These are phyloP conservation scores for Nepenthes mirabilis DNA, from an alignment of 148 eudicot genomes.

Conservation along the genomic window DNA sequence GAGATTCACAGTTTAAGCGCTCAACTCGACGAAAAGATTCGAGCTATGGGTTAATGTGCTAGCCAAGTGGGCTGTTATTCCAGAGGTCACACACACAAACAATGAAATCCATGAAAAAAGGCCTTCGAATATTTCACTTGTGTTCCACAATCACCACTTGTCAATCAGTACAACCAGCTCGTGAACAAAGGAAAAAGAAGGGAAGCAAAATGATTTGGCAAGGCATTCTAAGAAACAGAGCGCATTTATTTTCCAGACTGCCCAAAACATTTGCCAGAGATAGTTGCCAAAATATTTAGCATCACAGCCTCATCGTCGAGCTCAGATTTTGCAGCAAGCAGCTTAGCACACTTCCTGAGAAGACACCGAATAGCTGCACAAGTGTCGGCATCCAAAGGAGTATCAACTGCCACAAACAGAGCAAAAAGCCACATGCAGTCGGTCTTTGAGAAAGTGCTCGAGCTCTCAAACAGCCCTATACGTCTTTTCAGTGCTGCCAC, in stretches of 20 bases:
- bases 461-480: conserved; percentile 27
- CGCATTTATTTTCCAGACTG: conserved; percentile 35
- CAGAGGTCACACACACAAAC: no score
- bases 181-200: no score
- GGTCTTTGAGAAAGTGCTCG: conserved; percentile 24
- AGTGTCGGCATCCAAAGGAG: conserved; percentile 72
- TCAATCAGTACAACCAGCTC: no score
- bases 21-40: no score
- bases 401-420: conserved; percentile 63
- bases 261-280: conserved; percentile 67
- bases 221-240: no score
- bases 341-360: conserved; percentile 58
- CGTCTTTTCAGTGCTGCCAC: conserved; percentile 42
- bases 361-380: conserved; percentile 66
- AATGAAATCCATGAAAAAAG: no score
- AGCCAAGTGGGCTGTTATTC: no score
- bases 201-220: no score
- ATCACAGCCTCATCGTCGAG: conserved; percentile 68
- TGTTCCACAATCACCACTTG: no score
- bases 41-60: no score
- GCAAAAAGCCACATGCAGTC: conserved; percentile 79
- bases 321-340: conserved; percentile 54
- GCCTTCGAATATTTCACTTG: no score
- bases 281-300: conserved; percentile 62
- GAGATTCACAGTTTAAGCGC: no score